Evolutionary conservation across 2,329 filamentous ascomycete genomes (phyloP).

Genomic region (Coniochaeta hoffmannii): DNA sequence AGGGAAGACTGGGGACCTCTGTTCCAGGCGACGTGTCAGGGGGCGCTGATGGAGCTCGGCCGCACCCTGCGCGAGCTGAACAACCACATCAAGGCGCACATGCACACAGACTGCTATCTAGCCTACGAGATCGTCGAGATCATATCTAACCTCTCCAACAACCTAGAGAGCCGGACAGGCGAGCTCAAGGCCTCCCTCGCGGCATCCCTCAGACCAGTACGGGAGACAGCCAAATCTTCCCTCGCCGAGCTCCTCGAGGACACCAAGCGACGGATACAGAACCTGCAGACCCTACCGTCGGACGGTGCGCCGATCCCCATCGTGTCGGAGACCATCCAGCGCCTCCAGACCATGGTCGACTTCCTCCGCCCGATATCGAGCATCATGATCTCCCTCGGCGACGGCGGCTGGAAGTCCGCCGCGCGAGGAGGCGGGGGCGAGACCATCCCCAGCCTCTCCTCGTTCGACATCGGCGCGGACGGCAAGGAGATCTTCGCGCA

Average conservation of each 20-base stretch:
- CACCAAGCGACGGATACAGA: conserved; percentile 61
- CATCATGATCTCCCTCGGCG: conserved; percentile 85
- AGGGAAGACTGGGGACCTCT: conserved; percentile 78
- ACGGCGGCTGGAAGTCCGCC: conserved; percentile 75
- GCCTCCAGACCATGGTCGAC: conserved; percentile 77
- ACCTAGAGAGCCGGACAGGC: conserved; percentile 73
- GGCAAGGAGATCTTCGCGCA: conserved; percentile 81
- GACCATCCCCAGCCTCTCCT: conserved; percentile 61
- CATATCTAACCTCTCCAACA: conserved; percentile 69
- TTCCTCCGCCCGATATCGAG: conserved; percentile 82
- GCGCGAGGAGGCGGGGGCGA: conserved; percentile 49
- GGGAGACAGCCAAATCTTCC: conserved; percentile 85
- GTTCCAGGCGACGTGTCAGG: conserved; percentile 71
- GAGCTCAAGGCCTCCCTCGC: conserved; percentile 78
- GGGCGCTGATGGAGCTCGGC: conserved; percentile 71
- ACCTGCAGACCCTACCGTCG: conserved; percentile 59
- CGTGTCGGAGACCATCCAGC: conserved; percentile 77
- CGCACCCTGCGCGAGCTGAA: conserved; percentile 86
- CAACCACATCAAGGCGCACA: conserved; percentile 75
- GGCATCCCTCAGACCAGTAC: conserved; percentile 79
- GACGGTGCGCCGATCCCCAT: conserved; percentile 75
- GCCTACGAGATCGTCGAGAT: conserved; percentile 95
- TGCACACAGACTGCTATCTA: conserved; percentile 87
- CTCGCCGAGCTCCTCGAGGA: conserved; percentile 79
- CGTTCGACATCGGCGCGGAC: conserved; percentile 84